Base-by-base conservation (phyloP, 2,329 filamentous ascomycete species). In the Zymoseptoria crescenta region DNA sequence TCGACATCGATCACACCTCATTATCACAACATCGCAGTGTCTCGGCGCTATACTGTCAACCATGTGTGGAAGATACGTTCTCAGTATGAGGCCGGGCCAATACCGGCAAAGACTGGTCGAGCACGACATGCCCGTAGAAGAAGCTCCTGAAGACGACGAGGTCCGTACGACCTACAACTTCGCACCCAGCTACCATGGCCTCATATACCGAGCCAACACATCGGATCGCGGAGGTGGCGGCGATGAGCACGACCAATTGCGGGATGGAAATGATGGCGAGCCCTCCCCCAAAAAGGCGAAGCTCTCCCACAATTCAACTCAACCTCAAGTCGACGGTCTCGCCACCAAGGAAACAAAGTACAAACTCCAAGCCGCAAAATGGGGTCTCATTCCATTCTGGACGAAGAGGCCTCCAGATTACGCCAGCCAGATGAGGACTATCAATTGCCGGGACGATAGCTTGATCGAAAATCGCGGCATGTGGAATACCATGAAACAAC, bases 301-400 rank as follows among this genome's bases (percentile, higher is more conserved):
- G 55, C 58, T 61, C 49, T 62, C 67, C 27, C 62, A 68, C 28
- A 13, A 29, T 48, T 48, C 61, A 10, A 52, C 56, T 16, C 55
- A 52, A 55, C 49, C 62, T 56, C 63, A 56, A 54, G 58, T 61
- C 35, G 60, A 69, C 55, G 64, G 64, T 9, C 56, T 59, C 9
- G 57, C 64, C 49, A 70, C 67, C 41, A 67, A 67, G 28, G 72
- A 76, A 59, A 79, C 80, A 8, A 84, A 76, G 65, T 96, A 95
- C 77, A 93, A 89, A 73, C 78, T 99, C 8, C 91, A 96, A 72
- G 81, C 86, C 1, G 97, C 97, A 89, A 93, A 91, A 81, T 99
- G 94, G 94, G 94, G 93, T 0, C 81, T 99, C 6, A 80, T 97
- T 13, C 93, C 94, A 0, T 96, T 87, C 74, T 97, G 93, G 93